Evolutionary conservation across 73 alveolate genomes (phyloP), one percentile per base, ranked within the genome.

Genomic region (Paramecium biaurelia): DNA sequence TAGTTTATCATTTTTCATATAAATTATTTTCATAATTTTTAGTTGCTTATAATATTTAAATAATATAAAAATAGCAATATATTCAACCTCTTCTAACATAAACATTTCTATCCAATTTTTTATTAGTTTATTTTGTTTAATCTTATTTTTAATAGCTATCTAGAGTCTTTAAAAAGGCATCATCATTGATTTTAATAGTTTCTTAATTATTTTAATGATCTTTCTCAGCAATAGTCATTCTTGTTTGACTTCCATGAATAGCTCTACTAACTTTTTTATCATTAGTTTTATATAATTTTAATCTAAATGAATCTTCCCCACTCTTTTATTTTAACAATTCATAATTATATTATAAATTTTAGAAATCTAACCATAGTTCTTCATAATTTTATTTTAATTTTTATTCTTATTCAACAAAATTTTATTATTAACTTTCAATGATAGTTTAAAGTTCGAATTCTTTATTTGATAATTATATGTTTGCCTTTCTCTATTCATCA

Each of bases 401-500:
- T 35, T 72, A 35, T 38, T 72, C 86, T 20, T 38, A 4, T 72
- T 72, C 86, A 15, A 38, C 24, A 21, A 38, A 35, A 72, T 72
- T 72, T 38, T 35, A 5, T 12, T 38, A 35, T 35, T 32, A 38
- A 15, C 86, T 72, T 38, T 72, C 86, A 4, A 72, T 72, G 0
- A 72, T 72, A 21, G 86, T 72, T 37, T 32, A 35, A 34, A 72
- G 45, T 18, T 72, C 86, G 12, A 72, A 72, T 21, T 72, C 58
- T 10, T 37, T 30, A 20, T 72, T 35, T 34, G 86, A 35, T 15
- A 72, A 37, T 21, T n/a, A 20, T 32, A 72, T 35, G 14, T 72
- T 72, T 14, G 86, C 86, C 14, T 72, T 72, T 38, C 86, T 72
- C 45, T 35, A 72, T 38, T 72, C 59, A 8, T 72, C 86, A 35